Evolutionary conservation across 1,284 basidiomycete species (phyloP), one percentile per base, ranked within the genome.

Genomic region (Boletus smithii): DNA sequence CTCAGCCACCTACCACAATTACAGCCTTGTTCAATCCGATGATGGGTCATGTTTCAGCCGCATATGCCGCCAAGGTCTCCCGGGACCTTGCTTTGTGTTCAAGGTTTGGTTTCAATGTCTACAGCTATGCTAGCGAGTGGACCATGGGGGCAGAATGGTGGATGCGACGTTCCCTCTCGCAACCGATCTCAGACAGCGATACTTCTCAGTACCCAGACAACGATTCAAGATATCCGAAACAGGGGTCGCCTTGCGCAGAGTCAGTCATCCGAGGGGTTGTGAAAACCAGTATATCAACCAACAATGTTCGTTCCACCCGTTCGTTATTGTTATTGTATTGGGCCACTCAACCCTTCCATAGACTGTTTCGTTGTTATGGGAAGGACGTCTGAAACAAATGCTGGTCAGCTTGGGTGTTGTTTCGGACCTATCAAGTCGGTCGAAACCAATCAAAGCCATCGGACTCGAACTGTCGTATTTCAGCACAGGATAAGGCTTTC

Each of bases 1-100:
- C 78, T 23, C 85, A 91, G 58, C 83, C 95, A 0, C 93, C 95
- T 0, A 97, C 94, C 0, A 95, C 92, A 5, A 87, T 97, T 53
- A 95, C 94, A 1, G 88, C 94, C 3, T 80, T 95, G 9, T 91
- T 97, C 65, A 98, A 97, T 67, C 95, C 95, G 1, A 92, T 99
- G 79, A 85, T 98, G 56, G 95, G 95, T 1, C 94, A 97, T 62
- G 76, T 98, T 24, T 91, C 91, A 3, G 80, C 87, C 1, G 91
- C 95, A 22, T 98, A 98, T 65, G 88, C 93, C 0, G 92, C 95
- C 1, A 83, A 86, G 42, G 85, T 94, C 22, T 89, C 90, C 1
- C 79, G 80, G 3, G 91, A 95, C 63, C 79, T 98, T n/a, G 84
- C 91, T 0, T 69, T 97, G 6, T 88, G 89, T 45, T 91, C 92